A percentile compares a stretch with the other conserved stretches of the same genome.
phyloP scores from a whole-genome alignment of 78 protist genomes.

The Capsaspora owczarzaki region DNA sequence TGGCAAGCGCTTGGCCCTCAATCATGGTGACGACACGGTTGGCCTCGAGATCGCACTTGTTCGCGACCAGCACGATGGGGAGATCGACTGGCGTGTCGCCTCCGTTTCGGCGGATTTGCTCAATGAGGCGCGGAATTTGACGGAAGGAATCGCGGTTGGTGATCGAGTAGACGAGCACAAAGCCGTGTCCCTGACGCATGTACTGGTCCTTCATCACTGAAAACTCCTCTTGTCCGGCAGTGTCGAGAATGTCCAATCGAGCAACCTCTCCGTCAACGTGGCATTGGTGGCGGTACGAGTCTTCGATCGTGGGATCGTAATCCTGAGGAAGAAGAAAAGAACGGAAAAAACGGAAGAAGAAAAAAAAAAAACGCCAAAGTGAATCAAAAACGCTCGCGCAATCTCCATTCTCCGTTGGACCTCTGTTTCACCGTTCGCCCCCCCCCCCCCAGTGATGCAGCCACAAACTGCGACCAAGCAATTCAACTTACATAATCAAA shows the following conservation, averaged over 20 bases:
- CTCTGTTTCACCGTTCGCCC: too few relatives aligned
- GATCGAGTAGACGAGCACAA: constrained; percentile 54
- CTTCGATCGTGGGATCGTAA: constrained; percentile 21
- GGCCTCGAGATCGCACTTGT: constrained; percentile 66
- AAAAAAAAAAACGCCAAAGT: too few relatives aligned
- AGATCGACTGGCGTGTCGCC: neutral
- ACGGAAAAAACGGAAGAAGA: too few relatives aligned
- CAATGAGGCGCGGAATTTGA: neutral
- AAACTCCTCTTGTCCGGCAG: constrained; percentile 52
- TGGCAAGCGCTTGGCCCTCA: constrained; percentile 59
- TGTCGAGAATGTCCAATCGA: constrained; percentile 10
- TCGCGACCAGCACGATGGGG: constrained; percentile 80
- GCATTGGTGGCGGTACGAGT: constrained; percentile 8
- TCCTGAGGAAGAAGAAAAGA: neutral
- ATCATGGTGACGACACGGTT: constrained; percentile 39
- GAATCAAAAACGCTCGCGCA: too few relatives aligned
- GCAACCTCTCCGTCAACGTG: constrained; percentile 1
- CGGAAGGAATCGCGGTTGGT: constrained; percentile 30
- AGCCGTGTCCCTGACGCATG: constrained; percentile 52
- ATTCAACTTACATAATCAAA: neutral
- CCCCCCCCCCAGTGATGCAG: too few relatives aligned
- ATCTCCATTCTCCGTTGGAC: too few relatives aligned
- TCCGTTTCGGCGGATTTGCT: neutral
- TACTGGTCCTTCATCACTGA: constrained; percentile 4
- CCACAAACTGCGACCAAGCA: neutral